Base-by-base conservation (phyloP, 257 asterid species). In the Fraxinus americana region DNA sequence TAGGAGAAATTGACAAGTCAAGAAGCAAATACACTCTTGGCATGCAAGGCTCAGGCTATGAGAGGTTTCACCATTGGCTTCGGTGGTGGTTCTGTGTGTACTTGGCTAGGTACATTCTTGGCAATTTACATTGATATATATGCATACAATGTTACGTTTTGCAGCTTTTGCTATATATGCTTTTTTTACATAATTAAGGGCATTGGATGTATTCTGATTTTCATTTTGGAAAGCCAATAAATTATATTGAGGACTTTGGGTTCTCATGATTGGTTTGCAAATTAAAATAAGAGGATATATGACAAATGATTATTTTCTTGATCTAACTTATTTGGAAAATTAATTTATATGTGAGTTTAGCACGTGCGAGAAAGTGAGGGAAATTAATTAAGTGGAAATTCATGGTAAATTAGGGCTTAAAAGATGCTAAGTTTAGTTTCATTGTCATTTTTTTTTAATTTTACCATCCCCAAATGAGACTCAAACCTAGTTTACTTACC, bases 41-140 rank as follows among this genome's bases (percentile, higher is more conserved):
- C 75, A 71, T 91, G 84, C 76, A 83, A 67, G 78, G 76, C 79
- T 67, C 79, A 84, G 75, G 86, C 85, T 69, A 5, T 76, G 71
- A 81, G 83, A 79, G 88, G 75, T 72, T 82, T 86, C 12, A 70
- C 78, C 25, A 14, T 82, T 78, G 93, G 92, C 70, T 74, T 74
- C 16, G 32, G 70, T 70, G 86, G 82, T n/a, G 90, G 85, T 74
- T 76, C 90, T 12, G 0, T 77, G 21, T 79, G 83, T 69, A 39
- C 91, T 73, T 92, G 90, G 93, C 85, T 91, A 70, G 97, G 98
- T 94, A 83, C 12, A 73, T 11, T 48, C 69, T 19, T 66, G 50
- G 0, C 65, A 61, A 10, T 61, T 23, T n/a, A 25, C 0, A 23
- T 61, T n/a, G 67, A 61, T 8, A 9, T 23, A 61, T 23, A 61